These are phyloP conservation scores for Skeletonema potamos DNA, from an alignment of 108 stramenopile species.

Conservation along the genomic window DNA sequence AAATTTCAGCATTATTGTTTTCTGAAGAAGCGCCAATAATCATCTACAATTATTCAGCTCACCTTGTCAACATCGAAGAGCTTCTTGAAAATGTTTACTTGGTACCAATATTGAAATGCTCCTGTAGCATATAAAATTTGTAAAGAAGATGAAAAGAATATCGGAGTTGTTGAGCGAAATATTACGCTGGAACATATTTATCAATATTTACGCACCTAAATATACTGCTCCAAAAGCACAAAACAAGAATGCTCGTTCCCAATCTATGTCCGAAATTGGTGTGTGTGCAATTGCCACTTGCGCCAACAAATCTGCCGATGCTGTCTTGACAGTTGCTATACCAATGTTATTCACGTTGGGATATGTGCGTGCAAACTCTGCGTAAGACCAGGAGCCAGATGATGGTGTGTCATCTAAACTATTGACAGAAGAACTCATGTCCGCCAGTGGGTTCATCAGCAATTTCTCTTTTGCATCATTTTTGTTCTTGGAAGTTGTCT, in stretches of 20 bases:
- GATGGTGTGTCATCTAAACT: not conserved
- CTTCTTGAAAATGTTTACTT: slow-evolving; percentile 68
- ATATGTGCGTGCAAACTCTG: slow-evolving; percentile 45
- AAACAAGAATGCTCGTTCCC: slow-evolving; percentile 49
- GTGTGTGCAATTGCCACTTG: slow-evolving; percentile 55
- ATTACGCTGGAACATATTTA: too few relatives aligned
- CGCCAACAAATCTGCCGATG: slow-evolving; percentile 52
- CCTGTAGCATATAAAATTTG: too few relatives aligned
- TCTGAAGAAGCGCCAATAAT: too few relatives aligned
- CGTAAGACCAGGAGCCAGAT: slow-evolving; percentile 37
- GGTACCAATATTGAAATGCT: slow-evolving; percentile 74
- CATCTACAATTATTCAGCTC: too few relatives aligned
- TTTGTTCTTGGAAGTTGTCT: not conserved
- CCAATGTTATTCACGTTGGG: slow-evolving; percentile 55
- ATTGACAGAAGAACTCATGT: not conserved
- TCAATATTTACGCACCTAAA: slow-evolving; percentile 15
- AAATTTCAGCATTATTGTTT: too few relatives aligned
- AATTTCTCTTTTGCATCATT: not conserved
- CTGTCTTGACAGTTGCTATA: slow-evolving; percentile 60
- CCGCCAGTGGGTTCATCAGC: slow-evolving; percentile 1
- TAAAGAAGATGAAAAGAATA: not conserved
- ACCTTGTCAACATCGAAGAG: slow-evolving; percentile 65
- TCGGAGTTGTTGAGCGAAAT: not conserved
- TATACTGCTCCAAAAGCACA: slow-evolving; percentile 54
- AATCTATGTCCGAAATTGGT: slow-evolving; percentile 39